phyloP scores from a whole-genome alignment of 768 basidiomycete genomes.

The Leccinum boreale region DNA sequence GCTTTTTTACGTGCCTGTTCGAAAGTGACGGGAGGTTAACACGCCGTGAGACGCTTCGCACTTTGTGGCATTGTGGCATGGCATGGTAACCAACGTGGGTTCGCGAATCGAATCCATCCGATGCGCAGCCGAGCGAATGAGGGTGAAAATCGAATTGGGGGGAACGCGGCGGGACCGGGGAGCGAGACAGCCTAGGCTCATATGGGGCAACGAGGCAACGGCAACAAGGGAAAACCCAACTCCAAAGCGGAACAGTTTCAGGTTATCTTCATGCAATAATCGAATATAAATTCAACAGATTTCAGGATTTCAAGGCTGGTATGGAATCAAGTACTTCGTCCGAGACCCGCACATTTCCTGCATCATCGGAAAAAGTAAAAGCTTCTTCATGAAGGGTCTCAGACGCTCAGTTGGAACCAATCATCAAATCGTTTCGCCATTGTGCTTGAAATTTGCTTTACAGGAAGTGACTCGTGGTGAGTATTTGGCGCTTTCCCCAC shows the following conservation, averaged over 20 bases:
- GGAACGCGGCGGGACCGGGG: background rate
- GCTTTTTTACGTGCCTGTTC: constrained; percentile 9
- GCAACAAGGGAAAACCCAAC: background rate
- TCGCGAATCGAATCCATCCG: background rate
- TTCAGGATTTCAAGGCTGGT: background rate
- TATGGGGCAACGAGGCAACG: background rate
- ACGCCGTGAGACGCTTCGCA: constrained; percentile 9
- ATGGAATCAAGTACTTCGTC: background rate
- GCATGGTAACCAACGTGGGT: constrained; percentile 8
- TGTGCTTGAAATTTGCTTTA: background rate
- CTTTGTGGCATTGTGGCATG: constrained; percentile 1
- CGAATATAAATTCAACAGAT: background rate
- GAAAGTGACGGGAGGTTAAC: background rate
- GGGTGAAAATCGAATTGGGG: background rate
- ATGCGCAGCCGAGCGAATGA: background rate
- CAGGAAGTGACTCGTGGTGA: background rate
- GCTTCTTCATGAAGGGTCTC: background rate
- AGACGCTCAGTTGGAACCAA: background rate
- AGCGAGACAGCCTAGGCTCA: background rate
- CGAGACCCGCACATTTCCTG: background rate
- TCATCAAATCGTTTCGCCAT: background rate
- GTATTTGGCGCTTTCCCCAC: background rate
- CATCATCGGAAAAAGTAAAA: background rate
- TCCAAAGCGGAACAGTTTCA: background rate
- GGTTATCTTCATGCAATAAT: background rate